Conservation (phyloP, 202 grass and related monocot species). For the Alloteropsis angusta region DNA sequence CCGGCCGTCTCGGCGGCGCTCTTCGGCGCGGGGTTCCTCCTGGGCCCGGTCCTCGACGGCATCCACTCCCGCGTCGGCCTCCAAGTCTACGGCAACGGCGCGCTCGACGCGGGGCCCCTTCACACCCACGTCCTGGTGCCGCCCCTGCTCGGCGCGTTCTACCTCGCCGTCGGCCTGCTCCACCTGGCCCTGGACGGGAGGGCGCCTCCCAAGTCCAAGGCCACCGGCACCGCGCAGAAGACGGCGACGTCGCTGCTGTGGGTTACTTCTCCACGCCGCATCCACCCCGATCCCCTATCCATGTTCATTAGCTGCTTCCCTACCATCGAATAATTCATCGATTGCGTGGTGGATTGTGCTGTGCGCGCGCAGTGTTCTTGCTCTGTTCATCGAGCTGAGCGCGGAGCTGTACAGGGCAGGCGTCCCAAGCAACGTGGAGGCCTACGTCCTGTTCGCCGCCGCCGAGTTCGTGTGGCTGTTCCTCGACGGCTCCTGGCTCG, state of each 20-base stretch:
- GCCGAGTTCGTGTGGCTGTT: conserved; percentile 71
- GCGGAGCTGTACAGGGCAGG: conserved; percentile 80
- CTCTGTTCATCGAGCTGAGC: conserved; percentile 74
- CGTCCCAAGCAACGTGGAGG: conserved; percentile 50
- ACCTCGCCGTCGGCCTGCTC: conserved; percentile 58
- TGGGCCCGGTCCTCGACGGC: conserved; percentile 73
- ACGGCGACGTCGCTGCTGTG: conserved; percentile 60
- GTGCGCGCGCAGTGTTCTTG: conserved; percentile 40
- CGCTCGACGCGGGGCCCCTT: conserved; percentile 61
- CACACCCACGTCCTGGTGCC: conserved; percentile 76
- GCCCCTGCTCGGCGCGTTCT: conserved; percentile 77
- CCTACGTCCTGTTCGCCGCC: conserved; percentile 55
- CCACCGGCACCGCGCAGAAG: conserved; percentile 41
- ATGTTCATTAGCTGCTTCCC: too few relatives aligned
- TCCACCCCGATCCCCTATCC: background rate
- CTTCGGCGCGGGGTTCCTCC: conserved; percentile 61
- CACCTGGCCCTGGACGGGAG: conserved; percentile 60
- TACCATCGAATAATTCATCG: background rate
- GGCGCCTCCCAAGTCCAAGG: conserved; percentile 26
- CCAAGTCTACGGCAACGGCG: conserved; percentile 50
- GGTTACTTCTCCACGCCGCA: background rate
- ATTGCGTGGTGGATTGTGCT: background rate
- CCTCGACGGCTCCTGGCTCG: conserved; percentile 69
- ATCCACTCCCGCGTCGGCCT: conserved; percentile 81
- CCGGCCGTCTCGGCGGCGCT: conserved; percentile 47